Evolutionary conservation across 140 eudicot species (phyloP), one percentile per base, ranked within the genome.

Genomic region (Stevia rebaudiana): DNA sequence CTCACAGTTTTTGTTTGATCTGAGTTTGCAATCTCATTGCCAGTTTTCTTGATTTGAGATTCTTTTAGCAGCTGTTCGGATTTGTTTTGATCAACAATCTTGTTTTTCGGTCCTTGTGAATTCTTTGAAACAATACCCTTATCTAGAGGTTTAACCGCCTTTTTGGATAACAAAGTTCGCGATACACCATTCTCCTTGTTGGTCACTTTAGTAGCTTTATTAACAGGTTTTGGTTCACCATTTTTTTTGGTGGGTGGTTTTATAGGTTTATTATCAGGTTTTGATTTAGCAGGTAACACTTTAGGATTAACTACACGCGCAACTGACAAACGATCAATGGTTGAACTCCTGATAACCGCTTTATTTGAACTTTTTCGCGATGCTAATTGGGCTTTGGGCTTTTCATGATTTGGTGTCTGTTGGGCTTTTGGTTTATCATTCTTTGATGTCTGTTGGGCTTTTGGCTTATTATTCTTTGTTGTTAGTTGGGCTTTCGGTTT

Each of bases 251-350:
- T 17, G 55, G 70, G 13, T 3, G 61, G 22, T 72, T 72, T 63
- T 23, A 46, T 53, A 31, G 77, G 72, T 21, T 30, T 64, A 42
- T 75, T 48, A 60, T 60, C 65, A 4, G 41, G 61, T 59, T 73
- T 83, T 46, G 80, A 35, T 55, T 67, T 78, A 40, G 84, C 61
- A 22, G 82, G 71, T 43, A 77, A 59, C 36, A 68, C 74, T 44
- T 81, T 75, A 15, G 73, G 74, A 49, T 78, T 73, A 79, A 83
- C 63, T 23, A 75, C 80, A 17, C 84, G 80, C 46, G 88, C 82
- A 79, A 89, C 74, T 56, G 97, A 74, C 63, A 89, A 76, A 11
- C 86, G 95, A n/a, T 86, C 75, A 0, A 86, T 81, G 39, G 97
- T 83, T 72, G 95, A 89, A 59, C 75, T 81, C 72, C 75, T 71